Evolutionary conservation across 768 basidiomycete species (phyloP), one percentile per base, ranked within the genome.

Genomic region (Pulveroboletus sp.): DNA sequence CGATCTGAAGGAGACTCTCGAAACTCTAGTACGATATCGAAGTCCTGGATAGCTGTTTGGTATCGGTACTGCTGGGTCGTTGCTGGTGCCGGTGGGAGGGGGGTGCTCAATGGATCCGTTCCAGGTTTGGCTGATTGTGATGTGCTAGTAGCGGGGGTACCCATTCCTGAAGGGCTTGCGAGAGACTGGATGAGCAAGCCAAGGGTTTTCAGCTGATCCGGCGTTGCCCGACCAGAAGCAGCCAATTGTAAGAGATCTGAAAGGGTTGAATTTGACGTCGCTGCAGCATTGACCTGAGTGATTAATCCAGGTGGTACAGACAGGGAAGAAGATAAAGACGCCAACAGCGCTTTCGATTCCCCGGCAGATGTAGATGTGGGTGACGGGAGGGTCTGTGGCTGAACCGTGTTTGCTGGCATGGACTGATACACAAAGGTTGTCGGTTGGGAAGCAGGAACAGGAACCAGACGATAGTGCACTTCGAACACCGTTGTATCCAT

Each of bases 1-100:
- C 82, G 77, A 40, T 87, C 85, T 36, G 71, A 70, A 3, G 79
- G 72, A 5, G 70, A 67, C 58, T 90, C 88, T 42, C 74, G 69
- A 54, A 87, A 90, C 58, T 87, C 85, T 43, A 91, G 59, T 20
- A 90, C 79, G 2, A 91, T 61, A 60, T 90, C 88, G 57, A 82
- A 87, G n/a, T 79, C 77, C 58, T 77, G 82, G 29, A 74, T 61
- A 16, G 77, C 61, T 24, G 52, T 20, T 47, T 58, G 62, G 34
- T 56, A 56, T 36, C 57, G 63, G 50, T 53, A 63, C 47, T 53
- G 64, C 13, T 58, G 51, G 17, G 60, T 23, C 34, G 47, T 27
- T 27, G 54, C 25, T 9, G 51, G 40, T 29, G 50, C 41, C 21
- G 58, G 49, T n/a, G 59, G 35, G 46, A 55, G 19, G 20, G 55